Evolutionary conservation across 495 filamentous ascomycete species (phyloP).

Genomic region (Trypethelium eluteriae): DNA sequence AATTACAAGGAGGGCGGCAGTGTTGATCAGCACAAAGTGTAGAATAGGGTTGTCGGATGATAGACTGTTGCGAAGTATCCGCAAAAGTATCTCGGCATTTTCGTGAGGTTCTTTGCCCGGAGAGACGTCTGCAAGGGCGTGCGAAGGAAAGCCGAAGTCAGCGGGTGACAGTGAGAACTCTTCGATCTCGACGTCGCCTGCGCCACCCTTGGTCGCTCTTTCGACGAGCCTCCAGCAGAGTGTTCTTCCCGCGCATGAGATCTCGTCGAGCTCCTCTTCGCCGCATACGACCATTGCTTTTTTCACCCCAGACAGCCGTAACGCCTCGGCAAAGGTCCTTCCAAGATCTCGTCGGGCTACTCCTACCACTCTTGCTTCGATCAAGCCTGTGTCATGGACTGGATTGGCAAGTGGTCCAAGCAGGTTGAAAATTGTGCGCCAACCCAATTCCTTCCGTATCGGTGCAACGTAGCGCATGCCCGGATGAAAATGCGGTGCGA

Average conservation of each 20-base stretch:
- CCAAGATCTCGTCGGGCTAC: slow-evolving; percentile 82
- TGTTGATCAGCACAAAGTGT: slow-evolving; percentile 90
- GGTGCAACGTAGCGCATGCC: slow-evolving; percentile 80
- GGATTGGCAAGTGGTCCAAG: slow-evolving; percentile 90
- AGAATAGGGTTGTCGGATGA: slow-evolving; percentile 71
- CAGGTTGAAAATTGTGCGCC: slow-evolving; percentile 94
- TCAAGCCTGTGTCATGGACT: slow-evolving; percentile 51
- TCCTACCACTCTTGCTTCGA: slow-evolving; percentile 86
- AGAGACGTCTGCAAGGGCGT: slow-evolving; percentile 67
- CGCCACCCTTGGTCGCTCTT: slow-evolving; percentile 39
- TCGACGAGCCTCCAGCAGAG: slow-evolving; percentile 78
- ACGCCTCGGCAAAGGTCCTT: slow-evolving; percentile 75
- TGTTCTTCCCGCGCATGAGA: slow-evolving; percentile 77
- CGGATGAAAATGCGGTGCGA: slow-evolving; percentile 92
- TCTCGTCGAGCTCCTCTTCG: slow-evolving; percentile 89
- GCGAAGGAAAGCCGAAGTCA: slow-evolving; percentile 75
- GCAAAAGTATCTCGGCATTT: slow-evolving; percentile 76
- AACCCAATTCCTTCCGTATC: slow-evolving; percentile 74
- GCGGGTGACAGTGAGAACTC: slow-evolving; percentile 66
- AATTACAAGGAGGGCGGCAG: slow-evolving; percentile 76
- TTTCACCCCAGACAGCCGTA: slow-evolving; percentile 63
- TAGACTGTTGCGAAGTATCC: slow-evolving; percentile 65
- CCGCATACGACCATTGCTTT: slow-evolving; percentile 92
- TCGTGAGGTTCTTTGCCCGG: slow-evolving; percentile 78
- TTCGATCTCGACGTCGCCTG: slow-evolving; percentile 52